These are phyloP conservation scores for Debaryomyces robertsiae DNA, from an alignment of 1,139 yeast genomes.

Conservation along the genomic window DNA sequence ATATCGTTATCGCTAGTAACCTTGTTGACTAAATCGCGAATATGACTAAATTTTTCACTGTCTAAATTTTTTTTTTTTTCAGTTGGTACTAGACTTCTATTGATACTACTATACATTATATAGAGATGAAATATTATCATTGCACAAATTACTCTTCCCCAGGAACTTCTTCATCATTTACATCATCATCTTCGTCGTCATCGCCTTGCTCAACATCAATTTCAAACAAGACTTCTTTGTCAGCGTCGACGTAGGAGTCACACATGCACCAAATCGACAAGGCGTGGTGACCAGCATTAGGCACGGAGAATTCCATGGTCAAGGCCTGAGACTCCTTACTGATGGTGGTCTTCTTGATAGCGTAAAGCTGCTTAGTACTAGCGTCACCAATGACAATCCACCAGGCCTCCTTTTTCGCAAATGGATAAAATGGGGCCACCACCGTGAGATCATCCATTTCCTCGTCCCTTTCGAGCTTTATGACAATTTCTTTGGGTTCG, in stretches of 20 bases:
- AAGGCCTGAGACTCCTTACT: constrained; percentile 55
- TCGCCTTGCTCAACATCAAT: constrained; percentile 37
- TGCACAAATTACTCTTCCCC: constrained; percentile 7
- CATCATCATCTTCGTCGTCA: constrained; percentile 12
- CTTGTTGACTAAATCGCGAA: background rate
- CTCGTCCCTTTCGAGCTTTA: constrained; percentile 71
- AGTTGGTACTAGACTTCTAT: background rate
- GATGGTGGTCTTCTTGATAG: constrained; percentile 68
- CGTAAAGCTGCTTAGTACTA: constrained; percentile 61
- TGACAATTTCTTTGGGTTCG: constrained; percentile 49
- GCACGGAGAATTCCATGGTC: constrained; percentile 58
- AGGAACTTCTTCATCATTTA: constrained; percentile 11
- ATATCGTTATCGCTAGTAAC: background rate
- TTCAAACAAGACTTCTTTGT: constrained; percentile 68
- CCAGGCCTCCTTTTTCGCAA: constrained; percentile 75
- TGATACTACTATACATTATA: background rate
- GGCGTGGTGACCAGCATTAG: constrained; percentile 60
- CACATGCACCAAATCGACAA: constrained; percentile 84
- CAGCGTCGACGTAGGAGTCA: constrained; percentile 89
- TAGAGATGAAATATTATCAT: constrained; percentile 1
- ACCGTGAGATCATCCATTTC: constrained; percentile 70
- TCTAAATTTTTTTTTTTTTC: background rate
- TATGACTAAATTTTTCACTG: constrained; percentile 5
- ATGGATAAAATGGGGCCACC: constrained; percentile 58
- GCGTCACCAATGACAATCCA: constrained; percentile 82